Evolutionary conservation across 2,329 filamentous ascomycete genomes (phyloP), one percentile per base, ranked within the genome.

Genomic region (Colletotrichum sp.): DNA sequence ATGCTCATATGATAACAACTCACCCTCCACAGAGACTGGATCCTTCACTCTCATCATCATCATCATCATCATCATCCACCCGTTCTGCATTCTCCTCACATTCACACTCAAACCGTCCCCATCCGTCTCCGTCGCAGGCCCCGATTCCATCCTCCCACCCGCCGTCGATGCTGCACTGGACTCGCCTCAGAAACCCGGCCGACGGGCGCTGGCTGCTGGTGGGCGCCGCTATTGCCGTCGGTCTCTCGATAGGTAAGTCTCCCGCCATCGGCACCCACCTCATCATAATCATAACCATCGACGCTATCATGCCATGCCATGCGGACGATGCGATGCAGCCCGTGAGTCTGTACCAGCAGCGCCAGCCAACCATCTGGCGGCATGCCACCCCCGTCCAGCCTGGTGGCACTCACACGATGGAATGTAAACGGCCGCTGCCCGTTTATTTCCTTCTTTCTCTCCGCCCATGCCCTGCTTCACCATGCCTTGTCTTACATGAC

Each of bases 401-500:
- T 18, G 22, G 12, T 27, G 30, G 55, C n/a, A 69, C 39, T 69
- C 36, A 52, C 66, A 52, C 66, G 62, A 69, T 61, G 25, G 36
- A 25, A 32, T 48, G 30, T 18, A 48, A 61, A 69, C 56, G 72
- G 12, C 39, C 36, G 27, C 62, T 43, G 43, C 13, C 27, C 13
- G 27, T 66, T 32, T 39, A 60, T 32, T 48, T 48, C 55, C n/a
- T 71, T 66, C 48, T 66, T 48, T 55, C 32, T 65, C 28, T 43
- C n/a, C 34, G 22, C 27, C 39, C n/a, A 25, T 67, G 55, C 48
- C 60, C 16, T n/a, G n/a, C 39, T 16, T 27, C 48, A 39, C 66
- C 32, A 8, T 70, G 56, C 32, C 60, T 36, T 72, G 55, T 69
- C 55, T 75, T 68, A 67, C 69, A 68, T 72, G 56, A 62, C 16